These are phyloP conservation scores for Piromyces sp. DNA, from an alignment of 192 early-diverging fungal species.

Conservation along the genomic window DNA sequence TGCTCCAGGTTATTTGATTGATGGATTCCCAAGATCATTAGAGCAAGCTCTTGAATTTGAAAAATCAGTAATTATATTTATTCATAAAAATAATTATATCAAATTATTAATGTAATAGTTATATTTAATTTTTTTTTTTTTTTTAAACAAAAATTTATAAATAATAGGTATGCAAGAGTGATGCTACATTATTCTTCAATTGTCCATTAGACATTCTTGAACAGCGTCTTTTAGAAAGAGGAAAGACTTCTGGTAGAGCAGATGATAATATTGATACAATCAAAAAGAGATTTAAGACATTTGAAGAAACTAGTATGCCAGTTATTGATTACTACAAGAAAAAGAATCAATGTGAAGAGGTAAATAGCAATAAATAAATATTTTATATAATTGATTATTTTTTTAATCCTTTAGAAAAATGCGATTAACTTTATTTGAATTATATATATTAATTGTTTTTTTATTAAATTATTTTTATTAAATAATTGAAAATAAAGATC, in stretches of 20 bases:
- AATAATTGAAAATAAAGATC: background rate
- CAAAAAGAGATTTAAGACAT: constrained; percentile 26
- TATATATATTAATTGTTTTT: too few relatives aligned
- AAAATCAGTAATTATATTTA: background rate
- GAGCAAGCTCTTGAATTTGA: constrained; percentile 4
- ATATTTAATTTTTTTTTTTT: too few relatives aligned
- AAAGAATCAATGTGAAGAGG: constrained; percentile 8
- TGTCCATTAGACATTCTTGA: constrained; percentile 29
- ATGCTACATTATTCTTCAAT: constrained; percentile 28
- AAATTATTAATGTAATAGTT: too few relatives aligned
- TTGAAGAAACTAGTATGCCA: constrained; percentile 22
- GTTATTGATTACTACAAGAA: constrained; percentile 24
- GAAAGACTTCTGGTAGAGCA: constrained; percentile 25
- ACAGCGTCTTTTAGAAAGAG: constrained; percentile 28
- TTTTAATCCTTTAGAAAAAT: too few relatives aligned
- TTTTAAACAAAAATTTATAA: background rate
- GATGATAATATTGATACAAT: constrained; percentile 39
- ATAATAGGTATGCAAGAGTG: constrained; percentile 17
- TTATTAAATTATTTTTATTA: background rate
- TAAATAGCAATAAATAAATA: too few relatives aligned
- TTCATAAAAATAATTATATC: too few relatives aligned
- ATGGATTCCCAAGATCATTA: constrained; percentile 6
- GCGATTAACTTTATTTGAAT: too few relatives aligned
- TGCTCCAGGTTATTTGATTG: constrained; percentile 5
- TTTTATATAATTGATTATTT: too few relatives aligned